Base-by-base conservation (phyloP, 2,329 filamentous ascomycete species). In the Bisporella sp. region DNA sequence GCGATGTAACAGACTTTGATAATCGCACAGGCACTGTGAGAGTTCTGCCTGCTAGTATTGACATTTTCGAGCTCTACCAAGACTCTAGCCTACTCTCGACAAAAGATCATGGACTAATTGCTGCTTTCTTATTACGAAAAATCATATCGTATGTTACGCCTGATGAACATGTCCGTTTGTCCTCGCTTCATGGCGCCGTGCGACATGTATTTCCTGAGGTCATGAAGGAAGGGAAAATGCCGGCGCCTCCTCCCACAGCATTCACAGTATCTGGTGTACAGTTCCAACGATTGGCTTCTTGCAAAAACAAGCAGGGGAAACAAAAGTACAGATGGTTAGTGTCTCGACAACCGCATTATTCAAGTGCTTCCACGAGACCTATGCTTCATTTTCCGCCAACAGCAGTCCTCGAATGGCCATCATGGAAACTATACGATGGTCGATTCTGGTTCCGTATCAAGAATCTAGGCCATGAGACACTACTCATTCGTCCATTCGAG, bases 401-500 rank as follows among this genome's bases (percentile, higher is more conserved):
- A 31, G 9, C 5, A 12, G 32, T 48, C 12, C 6, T 31, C 5
- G 37, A 41, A 5, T 56, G 58, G 54, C 50, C 55, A 39, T 45
- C 57, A 3, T 67, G 63, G 62, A 46, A 43, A 4, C 55, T 48
- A 4, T 85, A 74, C 68, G 82, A 85, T 62, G 77, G 79, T 0
- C 77, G 82, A 2, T 85, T 75, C 64, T 85, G 82, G 82, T 65
- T 84, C 12, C 70, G 73, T 12, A 49, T 81, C 11, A 39, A 51
- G 44, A 62, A 59, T 43, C 42, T 29, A 7, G 37, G 47, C 7
- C 12, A 29, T 28, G 5, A 4, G 5, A 44, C 47, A 4, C 13
- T 62, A 7, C 31, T 21, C 1, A 8, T 66, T 8, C 52, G 61
- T 39, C 57, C 55, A 1, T 54, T 63, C 29, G 6, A 28, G 1